Percentiles rank a stretch among this genome's conserved stretches.
Conservation (phyloP, 116 monocot species). For the Iris pallida region DNA sequence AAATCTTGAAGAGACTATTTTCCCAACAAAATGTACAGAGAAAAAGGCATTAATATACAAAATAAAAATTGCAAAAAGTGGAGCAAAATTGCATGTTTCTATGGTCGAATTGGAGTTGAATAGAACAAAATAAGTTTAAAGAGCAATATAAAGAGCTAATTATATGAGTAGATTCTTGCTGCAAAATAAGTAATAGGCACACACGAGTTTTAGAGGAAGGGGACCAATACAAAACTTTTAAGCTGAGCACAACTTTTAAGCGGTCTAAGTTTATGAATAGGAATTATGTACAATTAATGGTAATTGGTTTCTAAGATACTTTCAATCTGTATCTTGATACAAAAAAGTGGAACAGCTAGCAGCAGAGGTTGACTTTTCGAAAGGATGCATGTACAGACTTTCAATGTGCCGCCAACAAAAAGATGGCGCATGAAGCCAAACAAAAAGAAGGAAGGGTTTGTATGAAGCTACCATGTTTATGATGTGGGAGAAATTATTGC, state of each 20-base stretch:
- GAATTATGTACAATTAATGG: not conserved
- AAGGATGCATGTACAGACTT: constrained; percentile 57
- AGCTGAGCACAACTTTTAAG: not conserved
- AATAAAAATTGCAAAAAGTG: too few species aligned
- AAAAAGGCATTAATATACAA: too few species aligned
- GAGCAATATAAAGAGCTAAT: too few species aligned
- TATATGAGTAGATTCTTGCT: too few species aligned
- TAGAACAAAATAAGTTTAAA: too few species aligned
- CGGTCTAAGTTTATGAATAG: not conserved
- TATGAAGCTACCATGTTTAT: constrained; percentile 10
- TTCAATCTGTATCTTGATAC: constrained; percentile 11
- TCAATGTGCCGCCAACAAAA: constrained; percentile 50
- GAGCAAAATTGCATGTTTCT: too few species aligned
- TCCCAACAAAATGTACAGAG: too few species aligned
- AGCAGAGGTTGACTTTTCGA: constrained; percentile 69
- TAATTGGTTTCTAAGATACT: not conserved
- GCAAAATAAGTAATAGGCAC: too few species aligned
- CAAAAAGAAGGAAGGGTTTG: constrained; percentile 72
- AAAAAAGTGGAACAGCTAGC: constrained; percentile 84
- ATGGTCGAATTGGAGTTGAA: too few species aligned
- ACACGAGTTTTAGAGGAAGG: too few species aligned
- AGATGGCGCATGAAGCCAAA: constrained; percentile 63
- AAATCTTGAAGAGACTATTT: too few species aligned
- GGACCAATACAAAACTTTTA: too few species aligned
- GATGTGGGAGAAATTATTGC: not conserved